Evolutionary conservation across 768 basidiomycete genomes (phyloP).

Genomic region (Naganishia randhawae): DNA sequence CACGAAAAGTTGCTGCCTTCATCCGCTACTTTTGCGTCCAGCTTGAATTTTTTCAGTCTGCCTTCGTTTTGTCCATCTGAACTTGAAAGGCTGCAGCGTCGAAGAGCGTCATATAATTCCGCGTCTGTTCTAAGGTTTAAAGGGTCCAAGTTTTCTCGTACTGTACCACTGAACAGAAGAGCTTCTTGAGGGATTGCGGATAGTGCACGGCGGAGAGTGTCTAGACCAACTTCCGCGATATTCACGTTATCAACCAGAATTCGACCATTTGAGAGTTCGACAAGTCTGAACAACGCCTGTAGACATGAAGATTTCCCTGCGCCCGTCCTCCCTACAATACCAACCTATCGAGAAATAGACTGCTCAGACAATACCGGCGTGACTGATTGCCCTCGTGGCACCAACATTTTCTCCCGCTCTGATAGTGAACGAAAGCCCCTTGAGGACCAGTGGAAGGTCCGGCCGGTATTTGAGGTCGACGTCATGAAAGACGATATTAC

Average conservation of each 20-base stretch:
- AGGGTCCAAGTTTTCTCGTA: constrained; percentile 59
- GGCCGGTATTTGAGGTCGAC: constrained; percentile 63
- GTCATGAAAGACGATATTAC: constrained; percentile 69
- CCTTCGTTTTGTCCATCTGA: constrained; percentile 43
- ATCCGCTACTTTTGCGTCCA: constrained; percentile 62
- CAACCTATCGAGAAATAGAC: constrained; percentile 49
- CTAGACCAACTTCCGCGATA: constrained; percentile 57
- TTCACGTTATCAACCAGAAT: constrained; percentile 52
- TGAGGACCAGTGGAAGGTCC: constrained; percentile 75
- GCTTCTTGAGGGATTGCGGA: constrained; percentile 69
- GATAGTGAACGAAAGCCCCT: constrained; percentile 66
- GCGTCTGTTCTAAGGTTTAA: constrained; percentile 59
- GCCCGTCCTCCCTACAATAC: constrained; percentile 67
- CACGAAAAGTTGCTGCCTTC: constrained; percentile 62
- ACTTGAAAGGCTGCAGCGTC: constrained; percentile 57
- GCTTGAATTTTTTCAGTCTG: constrained; percentile 61
- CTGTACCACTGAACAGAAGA: constrained; percentile 54
- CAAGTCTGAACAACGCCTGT: constrained; percentile 59
- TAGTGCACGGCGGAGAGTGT: constrained; percentile 58
- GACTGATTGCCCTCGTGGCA: background rate
- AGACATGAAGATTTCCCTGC: constrained; percentile 53
- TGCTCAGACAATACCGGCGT: background rate
- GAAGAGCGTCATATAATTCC: constrained; percentile 62
- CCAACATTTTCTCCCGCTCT: constrained; percentile 70
- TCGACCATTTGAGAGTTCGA: constrained; percentile 61